These are phyloP conservation scores for Fusarium fujikuroi DNA, from an alignment of 2,329 filamentous ascomycete genomes.

Conservation along the genomic window DNA sequence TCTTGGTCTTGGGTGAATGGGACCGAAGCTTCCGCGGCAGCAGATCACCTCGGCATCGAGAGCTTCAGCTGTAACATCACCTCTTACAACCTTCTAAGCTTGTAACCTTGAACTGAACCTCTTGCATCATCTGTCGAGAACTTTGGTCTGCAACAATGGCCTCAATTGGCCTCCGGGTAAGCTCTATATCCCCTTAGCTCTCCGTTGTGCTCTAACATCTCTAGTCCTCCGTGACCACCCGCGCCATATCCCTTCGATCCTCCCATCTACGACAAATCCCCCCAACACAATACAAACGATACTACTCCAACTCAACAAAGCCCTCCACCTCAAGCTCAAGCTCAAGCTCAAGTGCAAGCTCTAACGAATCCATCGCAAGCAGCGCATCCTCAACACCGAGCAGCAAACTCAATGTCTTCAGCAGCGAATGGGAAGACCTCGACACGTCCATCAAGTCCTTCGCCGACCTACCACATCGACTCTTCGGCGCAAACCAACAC, in stretches of 20 bases:
- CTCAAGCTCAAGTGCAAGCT: background rate
- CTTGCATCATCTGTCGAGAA: background rate
- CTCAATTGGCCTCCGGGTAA: constrained; percentile 41
- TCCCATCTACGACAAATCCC: constrained; percentile 20
- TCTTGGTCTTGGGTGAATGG: background rate
- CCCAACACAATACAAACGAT: constrained; percentile 30
- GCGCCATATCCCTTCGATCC: constrained; percentile 37
- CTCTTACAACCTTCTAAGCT: background rate
- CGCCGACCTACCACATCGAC: constrained; percentile 57
- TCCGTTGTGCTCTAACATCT: constrained; percentile 15
- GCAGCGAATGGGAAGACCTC: constrained; percentile 57
- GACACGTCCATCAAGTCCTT: constrained; percentile 57
- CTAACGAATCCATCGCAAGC: background rate
- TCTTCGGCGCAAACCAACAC: constrained; percentile 94
- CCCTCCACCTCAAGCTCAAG: background rate
- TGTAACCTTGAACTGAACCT: background rate
- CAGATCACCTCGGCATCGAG: background rate
- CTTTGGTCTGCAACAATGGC: constrained; percentile 24
- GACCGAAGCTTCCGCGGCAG: constrained; percentile 1
- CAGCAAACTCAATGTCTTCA: constrained; percentile 51
- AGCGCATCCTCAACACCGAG: background rate
- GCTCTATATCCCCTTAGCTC: background rate
- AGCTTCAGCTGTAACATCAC: constrained; percentile 32
- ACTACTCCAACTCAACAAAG: constrained; percentile 35
- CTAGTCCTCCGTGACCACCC: constrained; percentile 34